Conservation (phyloP, 1,284 basidiomycete species). For the Heterobasidion annosum region DNA sequence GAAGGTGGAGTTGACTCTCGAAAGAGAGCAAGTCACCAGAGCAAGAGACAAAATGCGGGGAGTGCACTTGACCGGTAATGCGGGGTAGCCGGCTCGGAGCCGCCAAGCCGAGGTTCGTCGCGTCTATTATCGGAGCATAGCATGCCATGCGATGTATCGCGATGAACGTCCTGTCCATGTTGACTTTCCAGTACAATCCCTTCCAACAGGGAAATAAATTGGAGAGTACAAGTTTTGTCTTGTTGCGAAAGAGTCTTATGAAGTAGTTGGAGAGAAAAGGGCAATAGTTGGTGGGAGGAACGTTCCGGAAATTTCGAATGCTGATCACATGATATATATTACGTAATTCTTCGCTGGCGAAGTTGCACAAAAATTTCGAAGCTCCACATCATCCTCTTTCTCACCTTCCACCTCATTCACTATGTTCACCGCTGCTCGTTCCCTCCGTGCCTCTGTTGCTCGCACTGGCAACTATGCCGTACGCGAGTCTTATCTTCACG, state of each 20-base stretch:
- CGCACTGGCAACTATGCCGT: slow-evolving; percentile 63
- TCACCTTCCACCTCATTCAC: slow-evolving; percentile 23
- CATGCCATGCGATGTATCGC: too few species aligned
- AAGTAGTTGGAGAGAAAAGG: too few species aligned
- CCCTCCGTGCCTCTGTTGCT: slow-evolving; percentile 43
- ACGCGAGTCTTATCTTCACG: slow-evolving; percentile 16
- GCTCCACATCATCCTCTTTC: slow-evolving; percentile 18
- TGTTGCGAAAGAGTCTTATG: too few species aligned
- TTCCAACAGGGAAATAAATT: too few species aligned
- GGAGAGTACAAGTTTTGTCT: too few species aligned
- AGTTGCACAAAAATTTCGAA: slow-evolving; percentile 27
- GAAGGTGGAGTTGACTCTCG: background rate
- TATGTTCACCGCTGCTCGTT: slow-evolving; percentile 58
- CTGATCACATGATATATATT: background rate
- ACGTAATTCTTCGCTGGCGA: background rate
- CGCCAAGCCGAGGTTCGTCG: background rate
- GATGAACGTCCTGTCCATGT: too few species aligned
- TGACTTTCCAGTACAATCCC: too few species aligned
- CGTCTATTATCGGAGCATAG: background rate
- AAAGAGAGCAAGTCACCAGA: background rate
- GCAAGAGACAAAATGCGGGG: background rate
- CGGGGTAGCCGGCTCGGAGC: background rate
- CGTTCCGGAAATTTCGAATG: slow-evolving; percentile 3
- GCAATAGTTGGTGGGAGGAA: too few species aligned
- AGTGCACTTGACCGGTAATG: background rate